Evolutionary conservation across 2,329 filamentous ascomycete genomes (phyloP).

Genomic region (Aspergillus cejpii): DNA sequence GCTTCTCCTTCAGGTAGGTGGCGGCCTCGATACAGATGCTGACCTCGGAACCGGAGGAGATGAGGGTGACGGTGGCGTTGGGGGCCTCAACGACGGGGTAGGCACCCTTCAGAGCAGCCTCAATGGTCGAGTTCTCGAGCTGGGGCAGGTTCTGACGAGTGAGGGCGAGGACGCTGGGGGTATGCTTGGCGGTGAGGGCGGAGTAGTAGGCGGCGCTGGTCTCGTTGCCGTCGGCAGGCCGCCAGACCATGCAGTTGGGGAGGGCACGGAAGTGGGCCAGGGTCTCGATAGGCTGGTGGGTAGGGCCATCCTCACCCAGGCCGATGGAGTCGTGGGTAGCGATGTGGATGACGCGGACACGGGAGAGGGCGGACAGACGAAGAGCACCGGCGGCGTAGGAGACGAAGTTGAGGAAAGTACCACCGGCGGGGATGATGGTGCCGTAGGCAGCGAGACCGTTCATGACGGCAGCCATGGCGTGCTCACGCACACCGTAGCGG

Average conservation of each 20-base stretch:
- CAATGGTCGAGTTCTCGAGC: conserved; percentile 86
- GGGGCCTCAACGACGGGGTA: conserved; percentile 83
- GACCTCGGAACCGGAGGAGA: conserved; percentile 95
- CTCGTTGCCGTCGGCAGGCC: conserved; percentile 97
- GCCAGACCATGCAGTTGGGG: conserved; percentile 99
- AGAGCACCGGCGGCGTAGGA: conserved; percentile 94
- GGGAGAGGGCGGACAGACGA: conserved; percentile 86
- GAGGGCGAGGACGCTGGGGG: conserved; percentile 86
- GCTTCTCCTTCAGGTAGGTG: conserved; percentile 83
- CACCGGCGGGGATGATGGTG: conserved; percentile 84
- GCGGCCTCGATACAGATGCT: conserved; percentile 86
- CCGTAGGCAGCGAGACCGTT: conserved; percentile 89
- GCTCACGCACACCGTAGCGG: conserved; percentile 49
- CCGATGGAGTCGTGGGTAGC: conserved; percentile 99
- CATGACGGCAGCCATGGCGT: conserved; percentile 49
- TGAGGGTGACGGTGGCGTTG: conserved; percentile 77
- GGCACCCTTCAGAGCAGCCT: conserved; percentile 86
- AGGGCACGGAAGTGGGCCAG: conserved; percentile 97
- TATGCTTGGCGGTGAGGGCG: conserved; percentile 79
- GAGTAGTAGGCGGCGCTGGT: conserved; percentile 96
- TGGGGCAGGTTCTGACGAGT: conserved; percentile 98
- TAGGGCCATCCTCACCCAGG: conserved; percentile 96
- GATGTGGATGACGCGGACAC: conserved; percentile 86
- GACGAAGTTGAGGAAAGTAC: conserved; percentile 99
- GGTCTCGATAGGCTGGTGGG: conserved; percentile 98